Base-by-base conservation (phyloP, 2,329 filamentous ascomycete species). In the Coniochaeta sp. region DNA sequence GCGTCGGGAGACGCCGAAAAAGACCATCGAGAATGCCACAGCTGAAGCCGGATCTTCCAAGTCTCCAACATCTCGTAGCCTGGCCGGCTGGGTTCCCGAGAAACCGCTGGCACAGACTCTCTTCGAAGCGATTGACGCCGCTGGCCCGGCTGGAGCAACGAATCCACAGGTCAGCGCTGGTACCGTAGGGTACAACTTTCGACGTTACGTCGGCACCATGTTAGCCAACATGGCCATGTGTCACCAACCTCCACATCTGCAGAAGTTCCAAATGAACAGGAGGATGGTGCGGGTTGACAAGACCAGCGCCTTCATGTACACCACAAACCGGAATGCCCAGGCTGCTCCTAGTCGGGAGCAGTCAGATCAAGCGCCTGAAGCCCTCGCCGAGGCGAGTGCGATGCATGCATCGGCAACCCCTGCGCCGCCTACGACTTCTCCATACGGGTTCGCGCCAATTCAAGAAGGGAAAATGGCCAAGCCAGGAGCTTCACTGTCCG, bases 271-370 rank as follows among this genome's bases (percentile, higher is more conserved):
- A 51, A 63, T 75, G 24, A 61, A 56, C 31, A 68, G 67, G 48
- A 61, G 68, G 42, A 58, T 71, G 4, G 63, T 63, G 8, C 69
- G 71, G 7, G 53, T 64, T 3, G 69, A 70, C 9, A 73, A 70
- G 55, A 71, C 69, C 26, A 68, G 67, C 50, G 68, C 69, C 9
- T 74, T 73, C 54, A 67, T 69, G 45, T 74, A 71, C 52, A 67
- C 64, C n/a, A 58, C 57, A 12, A 30, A 26, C 18, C 16, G 24
- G 3, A 28, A 13, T 33, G n/a, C 31, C 38, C 13, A 38, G n/a
- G 9, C 14, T 14, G 14, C 49, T 22, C 7, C 8, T 7, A 8
- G 3, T 24, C 38, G 26, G n/a, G 38, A 42, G 38, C 38, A 30
- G 16, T 10, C 50, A 24, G 22, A 32, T 18, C 40, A 48, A 7